Evolutionary conservation across 331 rosid species (phyloP).

Genomic region (Spiraea crenata): DNA sequence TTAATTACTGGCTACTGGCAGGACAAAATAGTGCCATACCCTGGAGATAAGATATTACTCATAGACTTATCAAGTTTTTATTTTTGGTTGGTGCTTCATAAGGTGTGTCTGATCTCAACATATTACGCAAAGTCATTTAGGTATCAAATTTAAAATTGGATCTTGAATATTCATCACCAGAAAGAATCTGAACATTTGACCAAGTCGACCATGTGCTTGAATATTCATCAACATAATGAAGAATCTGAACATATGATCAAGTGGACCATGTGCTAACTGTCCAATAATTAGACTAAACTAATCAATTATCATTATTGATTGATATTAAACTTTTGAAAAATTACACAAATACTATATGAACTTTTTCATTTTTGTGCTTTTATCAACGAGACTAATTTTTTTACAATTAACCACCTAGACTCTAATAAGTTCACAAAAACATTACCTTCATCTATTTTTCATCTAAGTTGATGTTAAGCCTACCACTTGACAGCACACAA

Average conservation of each 20-base stretch:
- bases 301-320: too few species aligned
- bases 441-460: too few species aligned
- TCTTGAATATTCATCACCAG: background rate
- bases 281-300: background rate
- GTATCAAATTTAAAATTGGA: background rate
- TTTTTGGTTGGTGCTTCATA: too few species aligned
- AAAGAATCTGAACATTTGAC: background rate
- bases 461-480: too few species aligned
- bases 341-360: background rate
- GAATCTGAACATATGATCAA: background rate
- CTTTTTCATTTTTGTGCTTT: too few species aligned
- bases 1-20: background rate
- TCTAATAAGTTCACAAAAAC: too few species aligned
- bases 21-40: background rate
- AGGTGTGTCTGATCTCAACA: background rate
- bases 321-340: background rate
- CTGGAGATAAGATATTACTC: background rate
- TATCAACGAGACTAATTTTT: too few species aligned
- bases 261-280: background rate
- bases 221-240: background rate
- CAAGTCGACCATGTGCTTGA: background rate
- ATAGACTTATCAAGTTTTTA: too few species aligned
- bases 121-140: too few species aligned
- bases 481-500: too few species aligned
- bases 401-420: too few species aligned